Conservation (phyloP, 2,329 filamentous ascomycete species). For the Paecilomyces niveus region DNA sequence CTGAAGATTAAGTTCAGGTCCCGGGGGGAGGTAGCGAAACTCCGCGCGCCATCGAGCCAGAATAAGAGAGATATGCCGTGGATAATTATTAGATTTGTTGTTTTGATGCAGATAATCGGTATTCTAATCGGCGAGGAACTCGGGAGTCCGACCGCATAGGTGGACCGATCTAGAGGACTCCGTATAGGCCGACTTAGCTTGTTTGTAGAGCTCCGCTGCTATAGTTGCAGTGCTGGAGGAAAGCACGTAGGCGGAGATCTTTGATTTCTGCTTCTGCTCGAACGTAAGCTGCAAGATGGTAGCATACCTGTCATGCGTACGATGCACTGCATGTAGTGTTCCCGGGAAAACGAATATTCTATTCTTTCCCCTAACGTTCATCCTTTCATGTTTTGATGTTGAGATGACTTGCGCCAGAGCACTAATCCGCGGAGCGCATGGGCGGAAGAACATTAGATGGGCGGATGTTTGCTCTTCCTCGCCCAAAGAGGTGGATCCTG, state of each 20-base stretch:
- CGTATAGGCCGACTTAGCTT: background rate
- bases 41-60: background rate
- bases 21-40: background rate
- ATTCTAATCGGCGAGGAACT: background rate
- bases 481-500: background rate
- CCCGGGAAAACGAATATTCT: background rate
- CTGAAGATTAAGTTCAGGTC: background rate
- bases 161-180: background rate
- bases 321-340: background rate
- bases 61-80: background rate
- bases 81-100: background rate
- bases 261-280: background rate
- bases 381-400: no score
- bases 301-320: background rate
- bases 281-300: background rate
- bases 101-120: background rate
- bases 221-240: no score
- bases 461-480: background rate
- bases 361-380: background rate
- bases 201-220: background rate
- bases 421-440: background rate
- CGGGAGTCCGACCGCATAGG: background rate
- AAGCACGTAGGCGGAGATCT: no score
- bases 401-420: background rate
- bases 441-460: background rate